Conservation (phyloP, 176 grass and related monocot species). For the Lolium perenne region DNA sequence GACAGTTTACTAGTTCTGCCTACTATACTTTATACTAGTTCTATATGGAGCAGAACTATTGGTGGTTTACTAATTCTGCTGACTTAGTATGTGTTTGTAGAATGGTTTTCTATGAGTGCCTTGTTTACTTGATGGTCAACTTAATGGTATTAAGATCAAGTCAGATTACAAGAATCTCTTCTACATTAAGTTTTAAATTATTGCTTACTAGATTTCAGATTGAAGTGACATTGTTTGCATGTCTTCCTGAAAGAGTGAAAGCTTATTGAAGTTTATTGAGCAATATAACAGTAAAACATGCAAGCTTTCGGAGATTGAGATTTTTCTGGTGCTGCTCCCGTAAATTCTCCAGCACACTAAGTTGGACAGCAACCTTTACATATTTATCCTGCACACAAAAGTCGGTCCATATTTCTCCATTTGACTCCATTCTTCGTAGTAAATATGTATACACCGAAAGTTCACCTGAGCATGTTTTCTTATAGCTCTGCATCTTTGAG, state of each 20-base stretch:
- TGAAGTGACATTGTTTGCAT: neutral
- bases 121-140: neutral
- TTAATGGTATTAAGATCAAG: conserved; percentile 28
- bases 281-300: neutral
- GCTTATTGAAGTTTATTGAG: neutral
- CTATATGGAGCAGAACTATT: neutral
- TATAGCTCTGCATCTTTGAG: conserved; percentile 77
- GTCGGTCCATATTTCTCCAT: neutral
- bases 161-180: too few relatives aligned
- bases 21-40: neutral
- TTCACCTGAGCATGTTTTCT: neutral
- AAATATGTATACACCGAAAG: neutral
- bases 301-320: neutral
- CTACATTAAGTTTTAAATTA: neutral
- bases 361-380: conserved; percentile 12
- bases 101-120: neutral
- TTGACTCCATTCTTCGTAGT: neutral
- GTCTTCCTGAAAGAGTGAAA: conserved; percentile 2
- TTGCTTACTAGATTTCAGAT: neutral
- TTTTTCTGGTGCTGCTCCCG: neutral
- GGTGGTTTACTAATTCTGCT: too few relatives aligned
- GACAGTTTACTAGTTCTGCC: too few relatives aligned
- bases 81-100: neutral
- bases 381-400: neutral
- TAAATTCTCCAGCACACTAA: neutral